Conservation (phyloP, 805 yeast genomes). For the Candida maris region DNA sequence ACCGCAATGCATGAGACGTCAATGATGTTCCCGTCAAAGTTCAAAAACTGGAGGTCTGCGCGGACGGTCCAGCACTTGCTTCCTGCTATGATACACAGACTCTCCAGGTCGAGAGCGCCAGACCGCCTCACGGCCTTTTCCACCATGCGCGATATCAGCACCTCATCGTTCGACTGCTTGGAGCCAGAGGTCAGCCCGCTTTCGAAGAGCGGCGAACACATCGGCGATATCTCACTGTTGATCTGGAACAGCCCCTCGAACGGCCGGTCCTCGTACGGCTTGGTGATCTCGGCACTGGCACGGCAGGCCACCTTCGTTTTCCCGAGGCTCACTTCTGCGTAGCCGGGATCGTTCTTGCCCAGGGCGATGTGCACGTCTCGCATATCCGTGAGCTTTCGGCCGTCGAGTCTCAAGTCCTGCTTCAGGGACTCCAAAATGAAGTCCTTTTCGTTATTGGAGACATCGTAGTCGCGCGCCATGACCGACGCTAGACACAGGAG, state of each 20-base stretch:
- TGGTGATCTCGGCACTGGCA: conserved; percentile 69
- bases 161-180: conserved; percentile 72
- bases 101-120: conserved; percentile 86
- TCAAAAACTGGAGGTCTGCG: conserved; percentile 84
- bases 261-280: conserved; percentile 87
- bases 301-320: conserved; percentile 67
- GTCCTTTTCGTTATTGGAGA: conserved; percentile 59
- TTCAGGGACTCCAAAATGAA: conserved; percentile 64
- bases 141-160: conserved; percentile 72
- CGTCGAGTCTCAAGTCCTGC: conserved; percentile 62
- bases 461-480: conserved; percentile 61
- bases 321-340: conserved; percentile 75
- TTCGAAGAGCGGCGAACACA: conserved; percentile 87
- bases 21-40: conserved; percentile 89
- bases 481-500: too few species aligned
- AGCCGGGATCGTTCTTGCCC: conserved; percentile 68
- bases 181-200: conserved; percentile 42
- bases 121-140: conserved; percentile 92
- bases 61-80: conserved; percentile 86
- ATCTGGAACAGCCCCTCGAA: conserved; percentile 88
- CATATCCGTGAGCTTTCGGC: conserved; percentile 59
- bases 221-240: conserved; percentile 80
- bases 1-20: conserved; percentile 91
- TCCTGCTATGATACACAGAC: conserved; percentile 87
- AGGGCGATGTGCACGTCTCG: conserved; percentile 63